phyloP scores from a whole-genome alignment of 306 rosid genomes.

The Luffa aegyptiaca region DNA sequence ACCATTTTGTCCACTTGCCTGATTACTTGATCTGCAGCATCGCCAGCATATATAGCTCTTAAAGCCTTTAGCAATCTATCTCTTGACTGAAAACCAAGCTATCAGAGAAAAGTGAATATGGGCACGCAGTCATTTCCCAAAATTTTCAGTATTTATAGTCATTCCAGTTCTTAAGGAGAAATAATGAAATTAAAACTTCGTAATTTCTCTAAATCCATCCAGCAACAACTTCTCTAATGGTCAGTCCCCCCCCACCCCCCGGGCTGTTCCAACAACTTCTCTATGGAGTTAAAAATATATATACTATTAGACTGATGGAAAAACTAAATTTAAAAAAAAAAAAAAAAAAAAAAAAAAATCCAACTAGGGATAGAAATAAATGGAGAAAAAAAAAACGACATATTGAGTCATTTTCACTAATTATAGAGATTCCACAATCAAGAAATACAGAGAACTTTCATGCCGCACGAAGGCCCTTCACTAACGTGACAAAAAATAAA shows the following conservation, averaged over 20 bases:
- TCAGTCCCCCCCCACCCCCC: neutral
- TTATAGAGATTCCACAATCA: neutral
- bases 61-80: conserved; percentile 70
- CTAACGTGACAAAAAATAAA: neutral
- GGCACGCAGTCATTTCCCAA: neutral
- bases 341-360: neutral
- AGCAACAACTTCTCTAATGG: neutral
- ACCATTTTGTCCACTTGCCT: conserved; percentile 85
- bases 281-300: neutral
- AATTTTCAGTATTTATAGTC: neutral
- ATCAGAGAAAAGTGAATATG: conserved; percentile 16
- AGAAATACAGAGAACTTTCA: neutral
- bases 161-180: neutral
- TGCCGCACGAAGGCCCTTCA: neutral
- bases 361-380: neutral
- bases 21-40: conserved; percentile 90
- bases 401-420: neutral
- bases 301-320: neutral
- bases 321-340: too few relatives aligned
- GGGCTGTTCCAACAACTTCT: neutral
- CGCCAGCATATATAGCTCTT: conserved; percentile 89
- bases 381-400: neutral
- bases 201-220: neutral
- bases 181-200: neutral
- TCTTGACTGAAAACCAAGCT: conserved; percentile 54